Conservation (phyloP, 31 red algal species). For the Endocladia muricata region DNA sequence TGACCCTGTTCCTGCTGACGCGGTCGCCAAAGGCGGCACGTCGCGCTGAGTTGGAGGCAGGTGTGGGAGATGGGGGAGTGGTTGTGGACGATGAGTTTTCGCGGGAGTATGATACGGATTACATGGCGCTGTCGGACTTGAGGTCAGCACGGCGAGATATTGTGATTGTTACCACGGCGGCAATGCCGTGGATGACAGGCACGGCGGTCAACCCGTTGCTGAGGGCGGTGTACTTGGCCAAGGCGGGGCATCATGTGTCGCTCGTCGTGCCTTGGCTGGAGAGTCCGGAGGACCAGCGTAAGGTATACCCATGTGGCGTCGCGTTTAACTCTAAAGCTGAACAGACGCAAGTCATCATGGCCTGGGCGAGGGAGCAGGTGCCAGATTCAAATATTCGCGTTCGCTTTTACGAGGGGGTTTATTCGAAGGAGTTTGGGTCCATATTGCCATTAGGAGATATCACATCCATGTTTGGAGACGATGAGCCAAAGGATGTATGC, state of each 20-base stretch:
- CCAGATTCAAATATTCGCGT: slow-evolving; percentile 23
- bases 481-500: slow-evolving; percentile 64
- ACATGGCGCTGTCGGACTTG: slow-evolving; percentile 44
- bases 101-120: slow-evolving; percentile 3
- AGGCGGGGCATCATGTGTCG: slow-evolving; percentile 62
- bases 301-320: slow-evolving; percentile 54
- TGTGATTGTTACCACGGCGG: slow-evolving; percentile 81
- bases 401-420: slow-evolving; percentile 71
- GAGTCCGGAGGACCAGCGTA: slow-evolving; percentile 55
- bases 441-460: slow-evolving; percentile 79
- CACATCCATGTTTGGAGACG: slow-evolving; percentile 43
- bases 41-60: slow-evolving; percentile 25
- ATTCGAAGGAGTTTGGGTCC: slow-evolving; percentile 62
- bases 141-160: slow-evolving; percentile 39
- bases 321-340: slow-evolving; percentile 42
- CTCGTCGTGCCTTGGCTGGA: slow-evolving; percentile 80
- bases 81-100: slow-evolving; percentile 31
- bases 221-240: slow-evolving; percentile 73
- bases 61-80: slow-evolving; percentile 19
- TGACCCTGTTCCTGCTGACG: slow-evolving; percentile 59
- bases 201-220: slow-evolving; percentile 78
- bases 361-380: slow-evolving; percentile 55
- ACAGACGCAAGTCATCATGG: slow-evolving; percentile 36
- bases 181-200: slow-evolving; percentile 88
- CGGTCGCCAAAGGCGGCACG: slow-evolving; percentile 43